Conservation (phyloP, 805 yeast species). For the Wickerhamiella azymoides region DNA sequence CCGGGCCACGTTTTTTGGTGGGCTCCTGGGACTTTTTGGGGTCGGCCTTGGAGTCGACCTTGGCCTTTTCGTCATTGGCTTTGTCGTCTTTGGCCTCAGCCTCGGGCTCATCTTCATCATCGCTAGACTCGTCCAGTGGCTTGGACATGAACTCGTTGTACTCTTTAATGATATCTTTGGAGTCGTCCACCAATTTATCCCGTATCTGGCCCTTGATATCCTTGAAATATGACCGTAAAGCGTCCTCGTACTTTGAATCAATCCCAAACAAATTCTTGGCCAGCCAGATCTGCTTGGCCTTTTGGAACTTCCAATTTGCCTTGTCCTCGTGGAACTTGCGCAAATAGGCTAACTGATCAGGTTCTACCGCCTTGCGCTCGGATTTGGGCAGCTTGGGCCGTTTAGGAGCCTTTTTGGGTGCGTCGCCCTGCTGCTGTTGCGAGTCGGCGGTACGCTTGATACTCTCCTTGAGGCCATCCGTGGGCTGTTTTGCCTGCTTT, state of each 20-base stretch:
- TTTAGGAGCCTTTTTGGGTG: slow-evolving; percentile 48
- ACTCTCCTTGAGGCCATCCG: slow-evolving; percentile 20
- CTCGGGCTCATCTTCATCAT: background rate
- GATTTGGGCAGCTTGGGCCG: slow-evolving; percentile 53
- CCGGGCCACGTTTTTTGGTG: no score
- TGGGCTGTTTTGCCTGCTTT: slow-evolving; percentile 35
- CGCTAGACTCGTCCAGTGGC: background rate
- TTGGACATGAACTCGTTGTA: slow-evolving; percentile 42
- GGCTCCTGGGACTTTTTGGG: background rate
- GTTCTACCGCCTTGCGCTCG: slow-evolving; percentile 58
- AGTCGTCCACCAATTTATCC: slow-evolving; percentile 38
- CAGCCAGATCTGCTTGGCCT: slow-evolving; percentile 79
- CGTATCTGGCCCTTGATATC: slow-evolving; percentile 62
- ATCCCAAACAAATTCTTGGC: slow-evolving; percentile 39
- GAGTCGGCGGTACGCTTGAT: slow-evolving; percentile 15
- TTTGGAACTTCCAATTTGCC: slow-evolving; percentile 67
- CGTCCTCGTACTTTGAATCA: slow-evolving; percentile 39
- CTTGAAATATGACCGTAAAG: slow-evolving; percentile 37
- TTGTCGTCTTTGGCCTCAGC: background rate
- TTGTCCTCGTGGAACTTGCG: slow-evolving; percentile 42
- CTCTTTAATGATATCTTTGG: slow-evolving; percentile 32
- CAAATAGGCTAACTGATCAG: slow-evolving; percentile 57
- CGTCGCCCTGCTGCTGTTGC: slow-evolving; percentile 13
- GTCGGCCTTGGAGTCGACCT: slow-evolving; percentile 6
- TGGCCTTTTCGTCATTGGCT: slow-evolving; percentile 6